These are phyloP conservation scores for Brassica rapa DNA, from an alignment of 345 rosid genomes.

Conservation along the genomic window DNA sequence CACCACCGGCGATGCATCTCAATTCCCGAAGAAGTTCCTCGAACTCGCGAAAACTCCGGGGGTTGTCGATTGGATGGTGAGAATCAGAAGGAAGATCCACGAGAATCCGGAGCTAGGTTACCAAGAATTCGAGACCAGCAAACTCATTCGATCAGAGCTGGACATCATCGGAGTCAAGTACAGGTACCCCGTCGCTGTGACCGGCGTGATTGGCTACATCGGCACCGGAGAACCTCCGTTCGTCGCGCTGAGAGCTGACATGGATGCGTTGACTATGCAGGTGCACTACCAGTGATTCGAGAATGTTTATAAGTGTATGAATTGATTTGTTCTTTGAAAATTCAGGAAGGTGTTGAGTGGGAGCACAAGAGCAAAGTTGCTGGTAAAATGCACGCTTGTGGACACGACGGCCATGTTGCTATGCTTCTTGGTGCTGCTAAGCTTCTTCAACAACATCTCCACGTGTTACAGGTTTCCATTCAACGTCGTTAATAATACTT, in stretches of 20 bases:
- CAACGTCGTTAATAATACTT: too few relatives aligned
- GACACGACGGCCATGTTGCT: slow-evolving; percentile 64
- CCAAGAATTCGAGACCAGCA: slow-evolving; percentile 67
- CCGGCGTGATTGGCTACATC: slow-evolving; percentile 53
- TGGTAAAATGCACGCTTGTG: slow-evolving; percentile 74
- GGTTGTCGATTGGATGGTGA: slow-evolving; percentile 48
- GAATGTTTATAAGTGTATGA: neutral
- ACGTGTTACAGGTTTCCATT: slow-evolving; percentile 41
- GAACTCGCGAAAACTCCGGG: slow-evolving; percentile 46
- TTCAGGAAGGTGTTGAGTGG: slow-evolving; percentile 64
- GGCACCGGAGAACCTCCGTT: slow-evolving; percentile 57
- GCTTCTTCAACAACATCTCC: slow-evolving; percentile 44
- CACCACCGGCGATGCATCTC: slow-evolving; percentile 24
- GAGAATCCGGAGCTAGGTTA: slow-evolving; percentile 68
- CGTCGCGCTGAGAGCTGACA: slow-evolving; percentile 55
- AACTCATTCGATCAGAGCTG: slow-evolving; percentile 60
- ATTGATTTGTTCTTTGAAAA: neutral
- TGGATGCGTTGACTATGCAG: slow-evolving; percentile 54
- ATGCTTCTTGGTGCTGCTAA: slow-evolving; percentile 79
- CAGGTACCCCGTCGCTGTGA: slow-evolving; percentile 51
- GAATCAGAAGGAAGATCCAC: slow-evolving; percentile 54
- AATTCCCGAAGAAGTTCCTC: slow-evolving; percentile 45
- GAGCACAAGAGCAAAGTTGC: slow-evolving; percentile 58
- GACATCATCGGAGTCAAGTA: slow-evolving; percentile 56
- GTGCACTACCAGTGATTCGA: neutral